Evolutionary conservation across 495 filamentous ascomycete species (phyloP).

Genomic region (Lindgomyces ingoldianus): DNA sequence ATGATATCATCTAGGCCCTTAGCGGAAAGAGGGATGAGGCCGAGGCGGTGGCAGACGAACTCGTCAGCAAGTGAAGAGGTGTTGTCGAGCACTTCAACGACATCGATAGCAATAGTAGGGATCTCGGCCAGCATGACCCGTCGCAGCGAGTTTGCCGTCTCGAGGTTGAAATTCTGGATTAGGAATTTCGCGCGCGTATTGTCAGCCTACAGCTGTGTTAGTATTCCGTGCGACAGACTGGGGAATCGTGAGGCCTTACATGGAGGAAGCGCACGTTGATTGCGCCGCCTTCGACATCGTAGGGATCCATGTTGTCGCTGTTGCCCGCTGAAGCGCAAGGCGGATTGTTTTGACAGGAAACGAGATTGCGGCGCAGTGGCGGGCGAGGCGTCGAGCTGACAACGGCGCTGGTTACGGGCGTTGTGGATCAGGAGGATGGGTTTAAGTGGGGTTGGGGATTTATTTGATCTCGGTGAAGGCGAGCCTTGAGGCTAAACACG

Average conservation of each 20-base stretch:
- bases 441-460: too few species aligned
- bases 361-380: not conserved
- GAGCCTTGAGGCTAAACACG: too few species aligned
- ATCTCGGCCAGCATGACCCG: constrained; percentile 92
- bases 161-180: constrained; percentile 74
- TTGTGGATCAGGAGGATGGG: not conserved
- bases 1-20: constrained; percentile 79
- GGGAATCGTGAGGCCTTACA: constrained; percentile 11
- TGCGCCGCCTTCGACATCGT: constrained; percentile 29
- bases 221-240: not conserved
- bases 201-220: constrained; percentile 58
- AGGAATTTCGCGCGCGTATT: constrained; percentile 75
- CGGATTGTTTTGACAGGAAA: not conserved
- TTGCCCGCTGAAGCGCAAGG: not conserved
- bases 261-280: constrained; percentile 37
- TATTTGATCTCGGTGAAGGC: too few species aligned
- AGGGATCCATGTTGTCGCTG: constrained; percentile 31
- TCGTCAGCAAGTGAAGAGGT: constrained; percentile 94
- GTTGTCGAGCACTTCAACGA: constrained; percentile 90
- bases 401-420: not conserved
- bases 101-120: constrained; percentile 90
- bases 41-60: constrained; percentile 89
- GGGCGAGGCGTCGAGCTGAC: too few species aligned
- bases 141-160: constrained; percentile 92
- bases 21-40: constrained; percentile 84